These are phyloP conservation scores for Moniliophthora roreri DNA, from an alignment of 1,284 basidiomycete species.

Conservation along the genomic window DNA sequence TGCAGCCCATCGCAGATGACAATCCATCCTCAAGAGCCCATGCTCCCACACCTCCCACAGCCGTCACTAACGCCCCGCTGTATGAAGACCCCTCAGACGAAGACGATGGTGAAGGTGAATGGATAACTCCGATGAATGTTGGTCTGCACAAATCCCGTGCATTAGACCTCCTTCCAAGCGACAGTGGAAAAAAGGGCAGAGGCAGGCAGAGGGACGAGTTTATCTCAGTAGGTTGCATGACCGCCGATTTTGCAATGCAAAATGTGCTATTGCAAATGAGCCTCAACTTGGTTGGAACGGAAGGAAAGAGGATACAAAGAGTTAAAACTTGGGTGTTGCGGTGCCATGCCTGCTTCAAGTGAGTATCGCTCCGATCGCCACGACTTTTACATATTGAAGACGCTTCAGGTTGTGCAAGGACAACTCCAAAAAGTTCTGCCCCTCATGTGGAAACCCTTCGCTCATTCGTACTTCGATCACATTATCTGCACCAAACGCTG, in stretches of 20 bases:
- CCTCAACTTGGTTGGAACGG: slow-evolving; percentile 86
- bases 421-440: slow-evolving; percentile 93
- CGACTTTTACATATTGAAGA: neutral
- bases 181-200: slow-evolving; percentile 35
- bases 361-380: slow-evolving; percentile 33
- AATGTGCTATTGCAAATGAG: slow-evolving; percentile 98
- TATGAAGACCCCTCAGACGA: slow-evolving; percentile 75
- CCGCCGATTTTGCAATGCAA: slow-evolving; percentile 99
- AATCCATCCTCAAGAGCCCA: slow-evolving; percentile 9
- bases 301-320: slow-evolving; percentile 87
- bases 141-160: slow-evolving; percentile 86
- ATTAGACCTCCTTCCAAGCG: slow-evolving; percentile 73
- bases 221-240: slow-evolving; percentile 86
- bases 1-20: slow-evolving; percentile 37
- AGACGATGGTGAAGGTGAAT: slow-evolving; percentile 89
- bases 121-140: slow-evolving; percentile 96
- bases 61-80: slow-evolving; percentile 31
- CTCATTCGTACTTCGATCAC: slow-evolving; percentile 92
- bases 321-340: slow-evolving; percentile 96
- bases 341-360: slow-evolving; percentile 99
- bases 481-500: slow-evolving; percentile 64
- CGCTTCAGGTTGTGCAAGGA: slow-evolving; percentile 91
- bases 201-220: slow-evolving; percentile 40
- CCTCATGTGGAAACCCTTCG: slow-evolving; percentile 93
- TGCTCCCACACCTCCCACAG: slow-evolving; percentile 14